These are phyloP conservation scores for Mycena pura DNA, from an alignment of 768 basidiomycete genomes.

Conservation along the genomic window DNA sequence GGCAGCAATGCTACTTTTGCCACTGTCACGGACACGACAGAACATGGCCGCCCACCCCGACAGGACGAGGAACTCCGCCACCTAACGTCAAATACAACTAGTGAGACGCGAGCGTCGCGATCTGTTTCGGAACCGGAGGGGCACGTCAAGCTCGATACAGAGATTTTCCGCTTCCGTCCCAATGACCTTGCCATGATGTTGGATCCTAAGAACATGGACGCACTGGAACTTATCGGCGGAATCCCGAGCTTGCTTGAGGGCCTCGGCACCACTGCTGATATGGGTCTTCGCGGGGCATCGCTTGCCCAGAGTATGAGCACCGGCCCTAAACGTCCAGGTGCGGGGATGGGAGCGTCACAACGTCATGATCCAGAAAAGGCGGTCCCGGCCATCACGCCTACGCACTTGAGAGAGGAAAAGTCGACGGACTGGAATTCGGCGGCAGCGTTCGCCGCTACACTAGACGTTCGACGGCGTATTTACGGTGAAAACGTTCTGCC, in stretches of 20 bases:
- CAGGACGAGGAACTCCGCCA: slow-evolving; percentile 40
- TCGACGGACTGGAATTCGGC: slow-evolving; percentile 22
- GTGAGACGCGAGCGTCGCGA: slow-evolving; percentile 40
- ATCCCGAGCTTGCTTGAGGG: slow-evolving; percentile 67
- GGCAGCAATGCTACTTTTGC: slow-evolving; percentile 60
- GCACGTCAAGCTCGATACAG: slow-evolving; percentile 45
- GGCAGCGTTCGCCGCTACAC: slow-evolving; percentile 48
- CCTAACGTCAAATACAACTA: slow-evolving; percentile 46
- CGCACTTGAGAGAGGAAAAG: slow-evolving; percentile 44
- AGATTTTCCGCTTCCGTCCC: slow-evolving; percentile 72
- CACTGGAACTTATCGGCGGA: slow-evolving; percentile 76
- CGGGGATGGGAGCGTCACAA: slow-evolving; percentile 25
- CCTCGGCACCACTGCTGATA: slow-evolving; percentile 69
- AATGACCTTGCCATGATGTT: slow-evolving; percentile 82
- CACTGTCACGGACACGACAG: slow-evolving; percentile 56
- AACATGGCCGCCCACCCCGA: slow-evolving; percentile 48
- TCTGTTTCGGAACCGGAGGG: slow-evolving; percentile 28
- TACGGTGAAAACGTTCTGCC: slow-evolving; percentile 84
- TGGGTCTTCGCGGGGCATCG: slow-evolving; percentile 45
- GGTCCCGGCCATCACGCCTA: slow-evolving; percentile 46
- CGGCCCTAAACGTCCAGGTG: slow-evolving; percentile 27
- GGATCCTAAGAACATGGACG: slow-evolving; percentile 83
- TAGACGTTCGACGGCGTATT: slow-evolving; percentile 68
- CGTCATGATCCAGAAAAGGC: slow-evolving; percentile 36
- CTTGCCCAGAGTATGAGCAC: no score